Conservation (phyloP, 306 rosid genomes). For the Gillenia trifoliata region DNA sequence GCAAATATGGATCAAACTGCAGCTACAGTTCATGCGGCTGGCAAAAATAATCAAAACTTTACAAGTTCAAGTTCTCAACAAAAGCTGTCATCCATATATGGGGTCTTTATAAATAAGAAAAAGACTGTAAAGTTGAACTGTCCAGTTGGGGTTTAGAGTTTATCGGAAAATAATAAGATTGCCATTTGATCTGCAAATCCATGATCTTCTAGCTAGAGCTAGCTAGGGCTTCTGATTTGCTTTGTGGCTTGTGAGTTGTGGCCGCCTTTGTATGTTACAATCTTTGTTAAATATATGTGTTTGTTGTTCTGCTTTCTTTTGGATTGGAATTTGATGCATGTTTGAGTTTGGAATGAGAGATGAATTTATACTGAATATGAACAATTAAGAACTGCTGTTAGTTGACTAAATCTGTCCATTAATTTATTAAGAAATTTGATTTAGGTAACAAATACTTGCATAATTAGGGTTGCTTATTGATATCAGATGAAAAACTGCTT, state of each 20-base stretch:
- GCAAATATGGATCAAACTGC: constrained; percentile 25
- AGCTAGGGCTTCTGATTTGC: not conserved
- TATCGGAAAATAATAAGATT: not conserved
- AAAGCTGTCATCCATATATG: not conserved
- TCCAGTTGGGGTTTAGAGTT: not conserved
- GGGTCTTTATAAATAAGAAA: not conserved
- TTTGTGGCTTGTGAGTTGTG: not conserved
- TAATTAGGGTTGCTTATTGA: no score
- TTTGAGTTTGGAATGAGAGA: not conserved
- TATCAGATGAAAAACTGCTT: no score
- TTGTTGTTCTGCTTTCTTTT: not conserved
- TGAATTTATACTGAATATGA: not conserved
- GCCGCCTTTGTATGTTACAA: not conserved
- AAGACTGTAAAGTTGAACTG: not conserved
- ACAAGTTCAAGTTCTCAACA: no score
- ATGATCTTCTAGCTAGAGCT: not conserved
- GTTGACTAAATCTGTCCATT: no score
- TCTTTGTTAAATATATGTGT: not conserved
- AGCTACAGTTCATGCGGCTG: constrained; percentile 18
- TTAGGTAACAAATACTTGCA: no score
- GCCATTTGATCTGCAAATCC: not conserved
- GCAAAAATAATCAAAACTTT: constrained; percentile 15
- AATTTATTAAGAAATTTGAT: no score
- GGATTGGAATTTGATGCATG: not conserved
- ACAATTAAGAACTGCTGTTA: no score